Conservation (phyloP, 768 basidiomycete genomes). For the Chiua virens region DNA sequence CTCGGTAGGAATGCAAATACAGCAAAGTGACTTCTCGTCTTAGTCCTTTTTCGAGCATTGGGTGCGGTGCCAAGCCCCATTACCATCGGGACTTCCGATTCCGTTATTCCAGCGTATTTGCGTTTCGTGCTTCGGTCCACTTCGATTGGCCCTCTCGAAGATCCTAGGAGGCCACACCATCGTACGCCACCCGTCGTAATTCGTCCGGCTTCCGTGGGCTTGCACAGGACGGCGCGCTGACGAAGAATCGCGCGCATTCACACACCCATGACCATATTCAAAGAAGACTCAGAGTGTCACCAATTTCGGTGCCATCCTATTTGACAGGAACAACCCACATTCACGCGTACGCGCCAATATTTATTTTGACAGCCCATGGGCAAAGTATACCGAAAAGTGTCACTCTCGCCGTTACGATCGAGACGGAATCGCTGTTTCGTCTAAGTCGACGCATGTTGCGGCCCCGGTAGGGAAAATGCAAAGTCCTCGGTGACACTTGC, state of each 20-base stretch:
- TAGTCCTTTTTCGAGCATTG: slow-evolving; percentile 19
- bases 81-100: slow-evolving; percentile 30
- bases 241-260: too few relatives aligned
- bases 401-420: too few relatives aligned
- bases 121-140: slow-evolving; percentile 8
- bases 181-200: slow-evolving; percentile 8
- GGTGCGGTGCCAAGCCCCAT: slow-evolving; percentile 23
- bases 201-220: slow-evolving; percentile 8
- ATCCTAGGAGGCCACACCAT: slow-evolving; percentile 1
- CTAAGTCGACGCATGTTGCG: not conserved
- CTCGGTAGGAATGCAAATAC: too few relatives aligned
- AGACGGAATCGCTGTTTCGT: too few relatives aligned
- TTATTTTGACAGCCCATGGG: too few relatives aligned
- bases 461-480: slow-evolving; percentile 2
- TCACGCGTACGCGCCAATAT: too few relatives aligned
- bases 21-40: slow-evolving; percentile 5
- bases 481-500: not conserved
- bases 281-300: too few relatives aligned
- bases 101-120: slow-evolving; percentile 19
- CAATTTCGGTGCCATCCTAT: too few relatives aligned
- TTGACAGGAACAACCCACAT: too few relatives aligned
- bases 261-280: too few relatives aligned
- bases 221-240: slow-evolving; percentile 9
- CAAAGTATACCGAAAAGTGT: too few relatives aligned
- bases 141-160: slow-evolving; percentile 20